These are phyloP conservation scores for Thermothielavioides terrestris DNA, from an alignment of 495 filamentous ascomycete species.

Conservation along the genomic window DNA sequence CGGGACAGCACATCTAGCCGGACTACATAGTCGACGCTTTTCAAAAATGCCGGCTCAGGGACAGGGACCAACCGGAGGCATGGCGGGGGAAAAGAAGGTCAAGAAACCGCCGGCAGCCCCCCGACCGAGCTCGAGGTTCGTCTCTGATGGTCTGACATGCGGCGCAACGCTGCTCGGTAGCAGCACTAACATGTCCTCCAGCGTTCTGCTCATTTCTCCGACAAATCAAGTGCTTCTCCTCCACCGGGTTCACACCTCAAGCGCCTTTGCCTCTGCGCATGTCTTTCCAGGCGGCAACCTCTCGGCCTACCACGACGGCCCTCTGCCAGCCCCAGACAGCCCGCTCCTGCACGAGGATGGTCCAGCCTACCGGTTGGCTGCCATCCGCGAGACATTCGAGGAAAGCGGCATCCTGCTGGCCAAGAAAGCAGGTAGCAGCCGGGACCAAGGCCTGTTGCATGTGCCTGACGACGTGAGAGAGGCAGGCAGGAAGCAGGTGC, in stretches of 20 bases:
- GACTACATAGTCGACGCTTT: too few species aligned
- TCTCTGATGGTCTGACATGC: neutral
- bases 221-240: slow-evolving; percentile 81
- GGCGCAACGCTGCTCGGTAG: too few species aligned
- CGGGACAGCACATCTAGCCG: too few species aligned
- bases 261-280: slow-evolving; percentile 81
- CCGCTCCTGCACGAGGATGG: slow-evolving; percentile 56
- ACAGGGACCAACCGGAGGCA: neutral
- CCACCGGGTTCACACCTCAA: slow-evolving; percentile 71
- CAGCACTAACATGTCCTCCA: slow-evolving; percentile 27
- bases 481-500: slow-evolving; percentile 57
- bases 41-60: neutral
- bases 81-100: neutral
- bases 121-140: slow-evolving; percentile 15
- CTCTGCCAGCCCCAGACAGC: slow-evolving; percentile 39
- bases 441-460: slow-evolving; percentile 39
- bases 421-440: slow-evolving; percentile 23
- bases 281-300: slow-evolving; percentile 96
- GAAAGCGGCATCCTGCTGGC: slow-evolving; percentile 87
- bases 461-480: slow-evolving; percentile 54
- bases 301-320: slow-evolving; percentile 59
- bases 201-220: slow-evolving; percentile 78
- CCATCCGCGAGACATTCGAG: slow-evolving; percentile 88
- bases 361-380: slow-evolving; percentile 61
- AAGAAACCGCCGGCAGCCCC: slow-evolving; percentile 2